Conservation (phyloP, 306 rosid species). For the Urtica urens region DNA sequence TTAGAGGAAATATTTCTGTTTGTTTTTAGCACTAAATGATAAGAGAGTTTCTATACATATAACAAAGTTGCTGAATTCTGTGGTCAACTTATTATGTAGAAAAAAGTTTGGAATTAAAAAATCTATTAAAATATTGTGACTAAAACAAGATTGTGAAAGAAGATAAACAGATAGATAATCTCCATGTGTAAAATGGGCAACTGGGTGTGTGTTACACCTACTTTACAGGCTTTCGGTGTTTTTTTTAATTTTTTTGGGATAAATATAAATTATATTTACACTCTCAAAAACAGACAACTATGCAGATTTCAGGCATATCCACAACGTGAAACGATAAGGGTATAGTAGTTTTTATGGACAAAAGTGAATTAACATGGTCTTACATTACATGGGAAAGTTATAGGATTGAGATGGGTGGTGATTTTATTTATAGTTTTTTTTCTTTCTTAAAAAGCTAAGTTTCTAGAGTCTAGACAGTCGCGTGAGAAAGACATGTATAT, state of each 20-base stretch:
- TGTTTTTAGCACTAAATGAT: not conserved
- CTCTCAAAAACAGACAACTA: not conserved
- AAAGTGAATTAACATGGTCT: no score
- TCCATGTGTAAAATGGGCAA: not conserved
- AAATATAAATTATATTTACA: no score
- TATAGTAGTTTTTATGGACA: no score
- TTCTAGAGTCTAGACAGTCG: no score
- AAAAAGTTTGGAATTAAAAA: not conserved
- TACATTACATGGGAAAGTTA: no score
- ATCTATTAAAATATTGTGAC: not conserved
- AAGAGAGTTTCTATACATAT: not conserved
- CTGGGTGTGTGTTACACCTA: conserved; percentile 1
- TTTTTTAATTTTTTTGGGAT: not conserved
- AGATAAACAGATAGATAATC: conserved; percentile 1
- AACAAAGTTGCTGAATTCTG: not conserved
- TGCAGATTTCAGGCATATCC: not conserved
- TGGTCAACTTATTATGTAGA: conserved; percentile 1
- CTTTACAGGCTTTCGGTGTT: conserved; percentile 11
- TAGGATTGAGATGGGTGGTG: no score
- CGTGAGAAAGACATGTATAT: no score
- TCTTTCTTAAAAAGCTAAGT: no score
- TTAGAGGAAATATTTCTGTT: not conserved
- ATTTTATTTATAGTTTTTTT: no score
- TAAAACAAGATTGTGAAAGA: not conserved
- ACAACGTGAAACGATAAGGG: not conserved